Percentiles rank a stretch among this genome's conserved stretches.
Evolutionary conservation across 2,329 filamentous ascomycete genomes (phyloP).

Genomic region (Verticillium zaregamsianum): DNA sequence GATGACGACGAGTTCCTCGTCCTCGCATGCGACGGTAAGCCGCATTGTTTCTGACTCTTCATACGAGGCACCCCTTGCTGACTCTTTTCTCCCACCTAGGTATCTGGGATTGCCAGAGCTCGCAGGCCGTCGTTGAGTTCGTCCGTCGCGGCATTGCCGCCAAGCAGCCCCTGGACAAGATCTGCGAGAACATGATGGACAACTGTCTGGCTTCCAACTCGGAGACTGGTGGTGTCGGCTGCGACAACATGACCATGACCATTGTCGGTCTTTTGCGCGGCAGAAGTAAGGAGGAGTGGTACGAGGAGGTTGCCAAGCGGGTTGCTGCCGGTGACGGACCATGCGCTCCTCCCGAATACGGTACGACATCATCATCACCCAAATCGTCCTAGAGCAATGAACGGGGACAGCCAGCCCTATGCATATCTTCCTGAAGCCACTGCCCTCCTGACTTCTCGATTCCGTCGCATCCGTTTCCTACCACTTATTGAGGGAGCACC

Average conservation of each 20-base stretch:
- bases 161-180: conserved; percentile 89
- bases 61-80: neutral
- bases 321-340: conserved; percentile 96
- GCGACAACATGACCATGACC: conserved; percentile 99
- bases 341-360: conserved; percentile 98
- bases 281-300: conserved; percentile 96
- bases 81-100: conserved; percentile 49
- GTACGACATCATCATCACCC: conserved; percentile 56
- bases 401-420: neutral
- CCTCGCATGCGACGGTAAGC: conserved; percentile 84
- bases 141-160: conserved; percentile 93
- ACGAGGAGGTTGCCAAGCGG: conserved; percentile 88
- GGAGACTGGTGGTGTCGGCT: conserved; percentile 94
- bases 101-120: conserved; percentile 99
- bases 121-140: conserved; percentile 95
- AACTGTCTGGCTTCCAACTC: conserved; percentile 98
- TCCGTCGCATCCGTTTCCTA: neutral
- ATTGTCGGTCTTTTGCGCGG: conserved; percentile 86
- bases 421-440: neutral
- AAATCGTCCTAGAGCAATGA: conserved; percentile 11
- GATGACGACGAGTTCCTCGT: conserved; percentile 96
- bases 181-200: conserved; percentile 99
- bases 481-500: neutral
- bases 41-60: neutral
- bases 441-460: neutral